Conservation (phyloP, 2,329 filamentous ascomycete genomes). For the Neodidymelliopsis sp. region DNA sequence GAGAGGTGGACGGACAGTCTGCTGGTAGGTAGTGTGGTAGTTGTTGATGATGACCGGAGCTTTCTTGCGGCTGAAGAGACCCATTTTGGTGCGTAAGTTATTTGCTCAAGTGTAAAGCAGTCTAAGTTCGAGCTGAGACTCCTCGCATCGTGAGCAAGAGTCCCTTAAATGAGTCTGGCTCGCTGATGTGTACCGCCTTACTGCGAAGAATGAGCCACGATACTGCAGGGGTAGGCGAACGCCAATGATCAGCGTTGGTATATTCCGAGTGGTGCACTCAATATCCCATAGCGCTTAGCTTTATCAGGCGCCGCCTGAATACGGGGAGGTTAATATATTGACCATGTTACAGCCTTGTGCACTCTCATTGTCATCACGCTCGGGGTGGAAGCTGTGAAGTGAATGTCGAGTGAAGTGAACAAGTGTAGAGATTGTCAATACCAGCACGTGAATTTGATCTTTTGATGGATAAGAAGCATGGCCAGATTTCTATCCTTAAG, state of each 20-base stretch:
- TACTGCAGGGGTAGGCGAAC: conserved; percentile 9
- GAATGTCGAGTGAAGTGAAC: no score
- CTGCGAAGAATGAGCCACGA: neutral
- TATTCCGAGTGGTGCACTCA: neutral
- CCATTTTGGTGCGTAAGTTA: neutral
- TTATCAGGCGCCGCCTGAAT: neutral
- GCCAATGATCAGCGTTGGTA: conserved; percentile 4
- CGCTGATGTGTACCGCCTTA: conserved; percentile 4
- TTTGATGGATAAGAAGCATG: neutral
- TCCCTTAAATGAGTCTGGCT: neutral
- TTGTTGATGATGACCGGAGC: conserved; percentile 1
- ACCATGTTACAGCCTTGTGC: neutral
- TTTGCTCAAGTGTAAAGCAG: neutral
- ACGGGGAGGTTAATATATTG: no score
- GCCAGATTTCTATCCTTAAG: no score
- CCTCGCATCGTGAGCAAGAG: no score
- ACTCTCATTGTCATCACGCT: neutral
- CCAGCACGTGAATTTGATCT: neutral
- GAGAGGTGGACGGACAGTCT: neutral
- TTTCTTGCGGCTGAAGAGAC: conserved; percentile 7
- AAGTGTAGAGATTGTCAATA: no score
- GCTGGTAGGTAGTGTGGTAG: conserved; percentile 7
- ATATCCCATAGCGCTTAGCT: conserved; percentile 1
- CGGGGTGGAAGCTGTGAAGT: neutral
- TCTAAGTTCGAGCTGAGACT: no score